Conservation (phyloP, 2,329 filamentous ascomycete species). For the Plectosphaerella sp. region DNA sequence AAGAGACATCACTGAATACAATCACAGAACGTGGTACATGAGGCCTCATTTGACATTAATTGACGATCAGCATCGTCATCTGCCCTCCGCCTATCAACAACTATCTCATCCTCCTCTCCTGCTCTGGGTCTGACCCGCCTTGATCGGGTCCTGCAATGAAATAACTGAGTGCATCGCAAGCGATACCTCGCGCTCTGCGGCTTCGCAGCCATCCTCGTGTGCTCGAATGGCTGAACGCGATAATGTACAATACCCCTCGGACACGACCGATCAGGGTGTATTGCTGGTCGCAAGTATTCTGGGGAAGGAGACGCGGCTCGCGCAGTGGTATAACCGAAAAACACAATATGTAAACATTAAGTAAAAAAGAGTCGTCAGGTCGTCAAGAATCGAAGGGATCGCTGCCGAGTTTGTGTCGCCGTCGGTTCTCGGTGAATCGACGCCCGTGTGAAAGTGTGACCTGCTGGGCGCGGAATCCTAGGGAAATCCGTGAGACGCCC, state of each 20-base stretch:
- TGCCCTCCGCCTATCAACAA: not conserved
- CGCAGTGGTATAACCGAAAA: slow-evolving; percentile 8
- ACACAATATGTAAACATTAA: slow-evolving; percentile 15
- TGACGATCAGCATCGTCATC: not conserved
- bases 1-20: not conserved
- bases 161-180: not conserved
- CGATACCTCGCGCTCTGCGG: not conserved
- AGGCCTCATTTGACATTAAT: not conserved
- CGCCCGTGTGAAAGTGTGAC: too few relatives aligned
- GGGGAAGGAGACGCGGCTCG: slow-evolving; percentile 7
- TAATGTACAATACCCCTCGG: not conserved
- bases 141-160: not conserved
- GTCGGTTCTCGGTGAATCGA: too few relatives aligned
- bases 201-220: not conserved
- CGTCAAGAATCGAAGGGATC: slow-evolving; percentile 15
- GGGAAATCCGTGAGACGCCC: too few relatives aligned
- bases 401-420: not conserved
- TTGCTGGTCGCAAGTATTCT: not conserved
- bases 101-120: too few relatives aligned
- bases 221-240: not conserved
- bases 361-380: slow-evolving; percentile 14
- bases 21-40: not conserved
- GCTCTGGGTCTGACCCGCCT: not conserved
- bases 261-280: not conserved
- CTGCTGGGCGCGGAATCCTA: too few relatives aligned